A percentile compares a stretch with the other conserved stretches of the same genome.
Conservation (phyloP, 352 stramenopile genomes). For the Phytopythium cucurbitacearum region DNA sequence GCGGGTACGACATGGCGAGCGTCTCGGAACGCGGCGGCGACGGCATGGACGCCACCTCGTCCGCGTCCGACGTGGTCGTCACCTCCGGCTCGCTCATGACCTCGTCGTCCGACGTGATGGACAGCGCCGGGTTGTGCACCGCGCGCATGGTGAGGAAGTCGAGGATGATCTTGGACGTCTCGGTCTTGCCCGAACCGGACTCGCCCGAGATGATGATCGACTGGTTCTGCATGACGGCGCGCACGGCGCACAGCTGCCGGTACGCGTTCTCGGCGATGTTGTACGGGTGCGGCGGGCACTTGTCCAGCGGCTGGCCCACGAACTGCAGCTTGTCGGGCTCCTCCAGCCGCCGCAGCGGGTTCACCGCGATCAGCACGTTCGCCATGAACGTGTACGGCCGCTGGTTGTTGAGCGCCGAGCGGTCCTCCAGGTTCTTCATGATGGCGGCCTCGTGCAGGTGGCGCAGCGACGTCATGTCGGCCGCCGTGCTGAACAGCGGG, state of each 20-base stretch:
- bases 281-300: constrained; percentile 77
- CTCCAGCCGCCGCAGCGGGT: constrained; percentile 69
- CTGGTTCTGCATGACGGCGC: constrained; percentile 88
- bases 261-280: constrained; percentile 84
- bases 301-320: constrained; percentile 57
- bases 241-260: constrained; percentile 74
- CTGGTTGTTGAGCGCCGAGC: constrained; percentile 63
- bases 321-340: constrained; percentile 74
- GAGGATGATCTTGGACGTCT: constrained; percentile 93
- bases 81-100: constrained; percentile 61
- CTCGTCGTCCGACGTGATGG: constrained; percentile 47
- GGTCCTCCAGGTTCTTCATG: constrained; percentile 87
- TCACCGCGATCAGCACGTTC: constrained; percentile 84
- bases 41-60: constrained; percentile 14
- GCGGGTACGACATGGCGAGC: constrained; percentile 65
- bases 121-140: constrained; percentile 40
- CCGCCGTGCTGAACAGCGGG: constrained; percentile 64
- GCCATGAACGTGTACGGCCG: constrained; percentile 86
- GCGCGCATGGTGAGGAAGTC: constrained; percentile 81
- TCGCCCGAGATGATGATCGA: constrained; percentile 95
- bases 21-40: constrained; percentile 40
- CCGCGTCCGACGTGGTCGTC: constrained; percentile 11
- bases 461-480: constrained; percentile 82
- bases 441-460: constrained; percentile 82
- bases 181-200: constrained; percentile 92